Percentiles rank a stretch among this genome's conserved stretches.
Evolutionary conservation across 805 yeast genomes (phyloP).

Genomic region (Kuraishia capsulata): DNA sequence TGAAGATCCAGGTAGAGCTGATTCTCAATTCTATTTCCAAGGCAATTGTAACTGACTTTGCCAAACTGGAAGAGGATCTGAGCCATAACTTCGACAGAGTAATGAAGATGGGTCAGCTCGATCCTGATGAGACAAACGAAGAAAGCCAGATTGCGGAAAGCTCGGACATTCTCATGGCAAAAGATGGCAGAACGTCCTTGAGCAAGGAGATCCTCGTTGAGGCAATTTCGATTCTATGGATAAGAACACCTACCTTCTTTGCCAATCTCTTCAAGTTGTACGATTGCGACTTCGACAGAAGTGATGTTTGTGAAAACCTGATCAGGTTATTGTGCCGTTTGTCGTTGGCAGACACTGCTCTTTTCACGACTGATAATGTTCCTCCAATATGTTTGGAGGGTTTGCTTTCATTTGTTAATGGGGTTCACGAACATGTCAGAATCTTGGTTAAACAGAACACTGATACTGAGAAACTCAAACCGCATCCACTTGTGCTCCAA

Average conservation of each 20-base stretch:
- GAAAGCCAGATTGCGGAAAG: conserved; percentile 1
- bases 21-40: conserved; percentile 56
- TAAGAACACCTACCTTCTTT: conserved; percentile 70
- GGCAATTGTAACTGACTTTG: conserved; percentile 17
- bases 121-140: conserved; percentile 13
- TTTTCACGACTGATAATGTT: conserved; percentile 69
- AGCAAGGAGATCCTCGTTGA: conserved; percentile 79
- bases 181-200: conserved; percentile 14
- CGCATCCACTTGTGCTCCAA: conserved; percentile 25
- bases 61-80: conserved; percentile 16
- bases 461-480: conserved; percentile 7
- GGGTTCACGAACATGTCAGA: conserved; percentile 45
- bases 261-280: conserved; percentile 69
- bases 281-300: conserved; percentile 85
- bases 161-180: neutral
- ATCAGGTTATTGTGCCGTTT: conserved; percentile 66
- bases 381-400: conserved; percentile 95
- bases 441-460: conserved; percentile 16
- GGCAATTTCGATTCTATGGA: conserved; percentile 73
- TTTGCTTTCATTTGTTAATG: conserved; percentile 57
- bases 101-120: conserved; percentile 14
- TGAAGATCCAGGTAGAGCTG: conserved; percentile 77
- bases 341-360: conserved; percentile 81
- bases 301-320: conserved; percentile 62
- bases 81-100: conserved; percentile 16